phyloP scores from a whole-genome alignment of 495 filamentous ascomycete species.

The Rhypophila decipiens region DNA sequence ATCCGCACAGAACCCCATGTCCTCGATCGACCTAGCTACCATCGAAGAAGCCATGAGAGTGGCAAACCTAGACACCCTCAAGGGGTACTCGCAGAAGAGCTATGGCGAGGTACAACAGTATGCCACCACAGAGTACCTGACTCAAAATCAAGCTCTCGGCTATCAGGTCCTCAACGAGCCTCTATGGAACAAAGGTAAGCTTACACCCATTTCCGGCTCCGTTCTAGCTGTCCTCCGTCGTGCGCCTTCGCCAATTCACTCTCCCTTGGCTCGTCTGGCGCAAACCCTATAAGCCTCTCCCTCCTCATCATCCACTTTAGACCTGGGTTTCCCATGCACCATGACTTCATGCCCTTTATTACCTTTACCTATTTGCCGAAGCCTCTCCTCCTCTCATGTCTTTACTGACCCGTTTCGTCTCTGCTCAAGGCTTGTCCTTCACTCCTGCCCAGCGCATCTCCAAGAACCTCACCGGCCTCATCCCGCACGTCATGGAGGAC shows the following conservation, averaged over 20 bases:
- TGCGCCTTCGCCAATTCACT: neutral
- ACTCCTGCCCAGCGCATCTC: conserved; percentile 47
- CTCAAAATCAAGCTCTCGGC: conserved; percentile 41
- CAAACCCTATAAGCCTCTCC: conserved; percentile 1
- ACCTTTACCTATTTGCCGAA: too few relatives aligned
- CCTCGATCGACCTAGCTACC: conserved; percentile 43
- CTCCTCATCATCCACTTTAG: conserved; percentile 1
- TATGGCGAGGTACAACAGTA: conserved; percentile 47
- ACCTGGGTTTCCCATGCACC: neutral
- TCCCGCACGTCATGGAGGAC: conserved; percentile 53
- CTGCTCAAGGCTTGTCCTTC: conserved; percentile 46
- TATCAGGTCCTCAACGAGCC: conserved; percentile 52
- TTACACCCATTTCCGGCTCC: conserved; percentile 5
- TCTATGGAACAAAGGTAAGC: conserved; percentile 52
- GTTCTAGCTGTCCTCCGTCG: neutral
- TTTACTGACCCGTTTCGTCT: conserved; percentile 9
- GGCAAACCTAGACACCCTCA: conserved; percentile 45
- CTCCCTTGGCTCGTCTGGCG: neutral
- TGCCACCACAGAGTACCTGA: conserved; percentile 42
- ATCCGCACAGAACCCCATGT: conserved; percentile 48
- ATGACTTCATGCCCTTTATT: neutral
- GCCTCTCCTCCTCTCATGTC: conserved; percentile 10
- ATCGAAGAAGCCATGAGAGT: conserved; percentile 49
- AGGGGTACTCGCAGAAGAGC: conserved; percentile 46
- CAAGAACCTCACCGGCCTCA: conserved; percentile 53